Evolutionary conservation across 257 asterid species (phyloP), one percentile per base, ranked within the genome.

Genomic region (Fraxinus excelsior): DNA sequence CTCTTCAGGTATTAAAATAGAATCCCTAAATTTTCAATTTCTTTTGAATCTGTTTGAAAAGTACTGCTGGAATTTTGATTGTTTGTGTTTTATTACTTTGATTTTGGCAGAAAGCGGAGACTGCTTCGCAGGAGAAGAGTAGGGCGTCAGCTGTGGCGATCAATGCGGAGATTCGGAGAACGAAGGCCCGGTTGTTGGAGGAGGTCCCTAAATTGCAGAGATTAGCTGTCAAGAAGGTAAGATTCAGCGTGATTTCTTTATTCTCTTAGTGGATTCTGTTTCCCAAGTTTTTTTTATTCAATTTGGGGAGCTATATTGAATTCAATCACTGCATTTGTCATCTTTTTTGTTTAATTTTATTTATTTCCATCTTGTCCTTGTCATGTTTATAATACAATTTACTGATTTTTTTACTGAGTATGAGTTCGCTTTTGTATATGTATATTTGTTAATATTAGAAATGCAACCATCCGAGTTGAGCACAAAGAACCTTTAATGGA

Each of bases 201-300:
- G 97, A 94, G 79, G 92, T 94, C 29, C 98, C 98, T 44, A 94
- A 94, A 82, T 79, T 94, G 94, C 96, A 94, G 94, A 86, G 96
- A 74, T 84, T 94, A 79, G 98, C 98, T 81, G 89, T 89, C 25
- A 94, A 89, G 80, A 94, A 91, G 97, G 97, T 92, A 77, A 76
- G 10, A 10, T 21, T 60, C 16, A 9, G 34, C 10, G 19, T 60
- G 67, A 25, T 10, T 21, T 60, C 14, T 25, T 58, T 25, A 2
- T 23, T 60, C 18, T 25, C 32, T 60, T 29, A 60, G 18, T 60
- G 11, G 18, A 2, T 23, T 23, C 0, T 10, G 25, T 60, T 9
- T 25, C 14, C 26, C 16, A 9, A 3, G 11, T 6, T n/a, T 60
- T 60, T 60, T 60, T 40, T 2, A 25, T 60, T 9, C 67, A 60